These are phyloP conservation scores for Funneliformis geosporum DNA, from an alignment of 192 early-diverging fungal species.

Conservation along the genomic window DNA sequence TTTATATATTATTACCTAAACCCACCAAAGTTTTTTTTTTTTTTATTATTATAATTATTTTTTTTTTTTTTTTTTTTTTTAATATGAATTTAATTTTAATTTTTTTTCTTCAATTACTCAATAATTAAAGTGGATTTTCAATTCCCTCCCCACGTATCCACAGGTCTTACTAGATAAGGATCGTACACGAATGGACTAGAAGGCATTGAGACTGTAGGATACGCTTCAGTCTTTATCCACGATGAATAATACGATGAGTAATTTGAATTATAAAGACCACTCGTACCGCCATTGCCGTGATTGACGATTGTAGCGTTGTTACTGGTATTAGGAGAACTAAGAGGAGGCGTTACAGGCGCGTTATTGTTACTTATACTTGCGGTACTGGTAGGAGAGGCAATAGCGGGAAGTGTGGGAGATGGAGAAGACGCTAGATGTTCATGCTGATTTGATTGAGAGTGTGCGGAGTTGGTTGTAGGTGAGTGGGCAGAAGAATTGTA, in stretches of 20 bases:
- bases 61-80: background rate
- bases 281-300: background rate
- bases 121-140: no score
- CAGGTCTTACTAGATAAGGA: background rate
- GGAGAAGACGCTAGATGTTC: background rate
- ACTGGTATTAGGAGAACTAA: constrained; percentile 16
- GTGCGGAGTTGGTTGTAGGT: background rate
- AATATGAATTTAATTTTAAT: background rate
- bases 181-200: constrained; percentile 4
- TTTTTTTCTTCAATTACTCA: background rate
- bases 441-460: constrained; percentile 9
- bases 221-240: constrained; percentile 14
- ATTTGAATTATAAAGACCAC: background rate
- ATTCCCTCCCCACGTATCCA: background rate
- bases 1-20: background rate
- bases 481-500: background rate
- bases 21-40: background rate
- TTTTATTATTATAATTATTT: background rate
- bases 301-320: constrained; percentile 1
- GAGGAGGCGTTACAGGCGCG: constrained; percentile 18
- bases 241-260: background rate
- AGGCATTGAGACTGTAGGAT: background rate
- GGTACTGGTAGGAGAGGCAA: constrained; percentile 5
- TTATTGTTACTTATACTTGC: constrained; percentile 16
- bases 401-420: constrained; percentile 23